Conservation (phyloP, 352 stramenopile species). For the Pythium graminicola region DNA sequence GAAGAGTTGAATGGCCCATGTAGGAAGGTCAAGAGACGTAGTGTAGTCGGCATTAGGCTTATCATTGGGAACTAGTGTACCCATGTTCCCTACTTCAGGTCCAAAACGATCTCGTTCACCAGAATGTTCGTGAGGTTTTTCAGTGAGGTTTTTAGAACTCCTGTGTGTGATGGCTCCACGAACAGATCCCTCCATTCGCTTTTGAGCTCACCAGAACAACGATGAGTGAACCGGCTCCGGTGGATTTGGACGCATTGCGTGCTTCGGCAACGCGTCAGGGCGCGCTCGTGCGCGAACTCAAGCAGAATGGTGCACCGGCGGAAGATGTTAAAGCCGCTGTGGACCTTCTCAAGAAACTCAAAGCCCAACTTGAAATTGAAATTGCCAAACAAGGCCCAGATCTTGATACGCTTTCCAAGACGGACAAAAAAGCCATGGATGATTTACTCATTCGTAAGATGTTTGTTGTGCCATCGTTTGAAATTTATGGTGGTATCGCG, state of each 20-base stretch:
- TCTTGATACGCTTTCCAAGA: constrained; percentile 57
- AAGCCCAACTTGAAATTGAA: constrained; percentile 81
- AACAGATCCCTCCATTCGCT: background rate
- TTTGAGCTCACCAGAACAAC: background rate
- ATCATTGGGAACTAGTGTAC: no score
- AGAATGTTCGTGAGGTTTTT: constrained; percentile 20
- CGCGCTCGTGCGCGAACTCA: constrained; percentile 93
- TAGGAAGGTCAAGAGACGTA: background rate
- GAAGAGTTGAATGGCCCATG: background rate
- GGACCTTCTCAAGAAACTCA: constrained; percentile 91
- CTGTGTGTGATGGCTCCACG: constrained; percentile 5
- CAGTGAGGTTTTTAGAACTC: background rate
- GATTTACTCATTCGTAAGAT: constrained; percentile 98
- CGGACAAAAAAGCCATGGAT: constrained; percentile 92
- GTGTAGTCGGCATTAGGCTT: no score
- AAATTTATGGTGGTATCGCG: constrained; percentile 98
- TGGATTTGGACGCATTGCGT: constrained; percentile 92
- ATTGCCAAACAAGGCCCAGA: constrained; percentile 66
- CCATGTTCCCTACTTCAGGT: constrained; percentile 4
- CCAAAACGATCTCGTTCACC: constrained; percentile 16
- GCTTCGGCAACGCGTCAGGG: constrained; percentile 95
- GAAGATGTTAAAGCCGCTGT: constrained; percentile 89
- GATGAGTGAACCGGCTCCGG: constrained; percentile 22
- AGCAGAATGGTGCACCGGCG: constrained; percentile 90
- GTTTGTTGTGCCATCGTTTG: constrained; percentile 98